Base-by-base conservation (phyloP, 768 basidiomycete genomes). In the Clathrus columnatus region DNA sequence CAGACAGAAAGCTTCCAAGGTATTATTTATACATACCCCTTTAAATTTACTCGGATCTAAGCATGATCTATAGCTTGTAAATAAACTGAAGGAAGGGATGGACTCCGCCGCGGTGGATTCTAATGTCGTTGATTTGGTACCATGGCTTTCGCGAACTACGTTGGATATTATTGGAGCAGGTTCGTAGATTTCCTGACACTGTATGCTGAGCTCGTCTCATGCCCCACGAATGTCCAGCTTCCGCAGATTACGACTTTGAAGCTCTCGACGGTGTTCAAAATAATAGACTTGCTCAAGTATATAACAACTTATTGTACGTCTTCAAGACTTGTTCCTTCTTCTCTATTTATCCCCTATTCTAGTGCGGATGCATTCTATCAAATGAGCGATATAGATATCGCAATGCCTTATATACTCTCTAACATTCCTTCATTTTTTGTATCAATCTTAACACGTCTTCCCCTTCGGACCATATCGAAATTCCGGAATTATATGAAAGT, bases 321-420 rank as follows among this genome's bases (percentile, higher is more conserved):
- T 36, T 4, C 36, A 36, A n/a, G n/a, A n/a, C n/a, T 36, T 36
- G 2, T 8, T 36, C 7, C n/a, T 36, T 36, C n/a, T 36, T 36
- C 36, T 36, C 4, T 8, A 36, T 14, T 32, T 36, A n/a, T 14
- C 36, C 2, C 11, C n/a, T 3, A 14, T 36, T 36, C n/a, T 36
- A 51, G 50, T n/a, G 36, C 29, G n/a, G 26, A 29, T 11, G 18
- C 50, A 18, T 51, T 51, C 20, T 27, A 11, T 14, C 16, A 18
- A 20, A 27, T 27, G 20, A 6, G 29, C 36, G 32, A 51, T 32
- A 20, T 41, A 30, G 64, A 57, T 18, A 17, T 64, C 17, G 47
- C 68, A 5, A 69, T 69, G 57, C 61, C 63, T 27, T 59, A 61
- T 14, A 54, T 64, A 17, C 70, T 66, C 68, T 51, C 51, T 16